Percentiles rank a stretch among this genome's conserved stretches.
These are phyloP conservation scores for Xylaria sp. DNA, from an alignment of 2,329 filamentous ascomycete genomes.

Conservation along the genomic window DNA sequence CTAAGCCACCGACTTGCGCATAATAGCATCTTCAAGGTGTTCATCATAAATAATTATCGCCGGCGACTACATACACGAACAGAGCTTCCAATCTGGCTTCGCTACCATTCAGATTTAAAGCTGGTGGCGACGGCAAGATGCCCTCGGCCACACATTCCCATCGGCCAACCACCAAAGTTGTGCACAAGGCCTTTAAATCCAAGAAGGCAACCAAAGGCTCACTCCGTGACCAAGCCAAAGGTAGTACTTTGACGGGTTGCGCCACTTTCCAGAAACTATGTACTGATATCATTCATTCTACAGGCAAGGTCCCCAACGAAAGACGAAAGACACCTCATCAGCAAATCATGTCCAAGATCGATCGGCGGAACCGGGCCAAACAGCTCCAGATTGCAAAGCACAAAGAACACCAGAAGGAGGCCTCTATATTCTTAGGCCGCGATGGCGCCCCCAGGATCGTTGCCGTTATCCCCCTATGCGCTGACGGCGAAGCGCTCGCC, in stretches of 20 bases:
- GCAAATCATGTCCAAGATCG: conserved; percentile 96
- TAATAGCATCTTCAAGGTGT: not conserved
- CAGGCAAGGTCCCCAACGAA: conserved; percentile 83
- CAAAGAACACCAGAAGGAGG: conserved; percentile 81
- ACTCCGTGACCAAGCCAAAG: conserved; percentile 86
- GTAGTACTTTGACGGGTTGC: conserved; percentile 55
- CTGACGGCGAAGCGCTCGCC: conserved; percentile 72
- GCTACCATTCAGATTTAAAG: conserved; percentile 88
- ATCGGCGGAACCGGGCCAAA: conserved; percentile 92
- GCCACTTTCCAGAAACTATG: not conserved
- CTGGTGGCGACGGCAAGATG: conserved; percentile 78
- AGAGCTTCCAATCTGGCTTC: conserved; percentile 67
- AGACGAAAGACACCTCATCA: conserved; percentile 92
- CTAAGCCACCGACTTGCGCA: conserved; percentile 2
- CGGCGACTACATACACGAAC: not conserved
- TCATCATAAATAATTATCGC: not conserved
- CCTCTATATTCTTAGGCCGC: conserved; percentile 83
- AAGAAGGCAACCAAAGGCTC: conserved; percentile 89
- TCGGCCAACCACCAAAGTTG: conserved; percentile 87
- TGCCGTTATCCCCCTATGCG: conserved; percentile 85
- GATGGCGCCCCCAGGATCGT: conserved; percentile 90
- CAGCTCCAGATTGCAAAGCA: conserved; percentile 88
- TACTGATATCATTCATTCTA: not conserved
- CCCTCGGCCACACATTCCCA: conserved; percentile 83
- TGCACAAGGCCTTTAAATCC: conserved; percentile 92